Percentiles rank a stretch among this genome's conserved stretches.
Evolutionary conservation across 1,284 basidiomycete species (phyloP).

Genomic region (Cutaneotrichosporon spelunceum): DNA sequence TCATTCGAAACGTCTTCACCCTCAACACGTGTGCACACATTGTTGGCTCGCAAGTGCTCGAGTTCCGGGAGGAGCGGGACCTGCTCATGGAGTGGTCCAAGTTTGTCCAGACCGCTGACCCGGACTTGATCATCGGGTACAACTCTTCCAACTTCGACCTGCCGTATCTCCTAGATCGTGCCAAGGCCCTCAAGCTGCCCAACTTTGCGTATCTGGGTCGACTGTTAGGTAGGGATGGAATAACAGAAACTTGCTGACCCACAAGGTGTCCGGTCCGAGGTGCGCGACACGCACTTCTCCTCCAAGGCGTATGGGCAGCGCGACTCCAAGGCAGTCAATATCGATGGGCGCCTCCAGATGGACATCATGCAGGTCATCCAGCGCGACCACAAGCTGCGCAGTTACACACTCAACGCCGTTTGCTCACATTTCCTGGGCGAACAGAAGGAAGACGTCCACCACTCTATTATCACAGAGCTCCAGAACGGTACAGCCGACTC

Average conservation of each 20-base stretch:
- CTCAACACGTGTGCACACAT: conserved; percentile 89
- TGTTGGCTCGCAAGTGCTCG: conserved; percentile 89
- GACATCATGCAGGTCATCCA: conserved; percentile 96
- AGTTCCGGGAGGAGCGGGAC: conserved; percentile 68
- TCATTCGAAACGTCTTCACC: conserved; percentile 93
- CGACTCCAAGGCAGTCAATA: conserved; percentile 83
- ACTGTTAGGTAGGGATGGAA: conserved; percentile 62
- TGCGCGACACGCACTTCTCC: conserved; percentile 89
- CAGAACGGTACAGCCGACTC: conserved; percentile 93
- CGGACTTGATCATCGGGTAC: conserved; percentile 90
- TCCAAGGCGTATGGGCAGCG: conserved; percentile 93
- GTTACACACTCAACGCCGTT: conserved; percentile 91
- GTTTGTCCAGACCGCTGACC: conserved; percentile 82
- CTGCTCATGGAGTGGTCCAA: conserved; percentile 76
- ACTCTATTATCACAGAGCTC: conserved; percentile 92
- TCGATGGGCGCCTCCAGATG: conserved; percentile 86
- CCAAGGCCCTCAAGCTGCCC: conserved; percentile 67
- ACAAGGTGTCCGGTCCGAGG: conserved; percentile 68
- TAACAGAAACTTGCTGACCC: neutral
- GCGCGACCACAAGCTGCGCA: conserved; percentile 88
- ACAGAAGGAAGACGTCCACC: conserved; percentile 95
- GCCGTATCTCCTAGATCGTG: conserved; percentile 86
- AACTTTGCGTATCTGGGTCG: conserved; percentile 77
- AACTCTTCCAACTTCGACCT: conserved; percentile 90
- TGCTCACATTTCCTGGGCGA: conserved; percentile 93